A percentile compares a stretch with the other conserved stretches of the same genome.
These are phyloP conservation scores for Cercospora sp. DNA, from an alignment of 2,329 filamentous ascomycete genomes.

Conservation along the genomic window DNA sequence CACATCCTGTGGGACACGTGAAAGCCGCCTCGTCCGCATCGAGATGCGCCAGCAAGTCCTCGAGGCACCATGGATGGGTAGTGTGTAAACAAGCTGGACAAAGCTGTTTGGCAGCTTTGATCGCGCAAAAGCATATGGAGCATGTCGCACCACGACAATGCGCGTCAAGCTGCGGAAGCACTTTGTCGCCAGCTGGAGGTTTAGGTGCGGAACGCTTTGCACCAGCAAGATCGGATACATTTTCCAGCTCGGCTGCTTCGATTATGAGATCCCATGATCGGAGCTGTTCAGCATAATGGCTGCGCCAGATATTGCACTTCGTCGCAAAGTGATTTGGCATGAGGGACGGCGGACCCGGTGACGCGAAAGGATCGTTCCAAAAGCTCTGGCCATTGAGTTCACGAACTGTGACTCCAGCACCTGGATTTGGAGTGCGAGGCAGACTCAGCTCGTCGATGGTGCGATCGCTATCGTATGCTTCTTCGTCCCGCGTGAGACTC, in stretches of 20 bases:
- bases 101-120: constrained; percentile 34
- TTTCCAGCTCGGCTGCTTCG: constrained; percentile 59
- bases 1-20: constrained; percentile 37
- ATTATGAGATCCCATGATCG: constrained; percentile 60
- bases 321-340: constrained; percentile 52
- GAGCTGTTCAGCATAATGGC: constrained; percentile 59
- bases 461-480: constrained; percentile 38
- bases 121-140: constrained; percentile 33
- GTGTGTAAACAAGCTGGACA: constrained; percentile 37
- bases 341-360: constrained; percentile 48
- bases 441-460: constrained; percentile 42
- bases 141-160: constrained; percentile 27
- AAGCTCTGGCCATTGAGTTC: constrained; percentile 60
- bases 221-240: constrained; percentile 41
- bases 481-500: constrained; percentile 32
- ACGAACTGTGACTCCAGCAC: constrained; percentile 48
- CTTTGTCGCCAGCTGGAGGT: not conserved
- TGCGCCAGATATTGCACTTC: constrained; percentile 56
- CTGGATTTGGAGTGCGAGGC: constrained; percentile 36
- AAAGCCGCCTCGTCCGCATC: constrained; percentile 22
- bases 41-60: constrained; percentile 18
- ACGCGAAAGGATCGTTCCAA: constrained; percentile 46
- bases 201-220: not conserved
- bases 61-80: constrained; percentile 34
- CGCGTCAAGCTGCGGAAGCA: constrained; percentile 7